Evolutionary conservation across 306 rosid species (phyloP), one percentile per base, ranked within the genome.

Genomic region (Calophaca sinica): DNA sequence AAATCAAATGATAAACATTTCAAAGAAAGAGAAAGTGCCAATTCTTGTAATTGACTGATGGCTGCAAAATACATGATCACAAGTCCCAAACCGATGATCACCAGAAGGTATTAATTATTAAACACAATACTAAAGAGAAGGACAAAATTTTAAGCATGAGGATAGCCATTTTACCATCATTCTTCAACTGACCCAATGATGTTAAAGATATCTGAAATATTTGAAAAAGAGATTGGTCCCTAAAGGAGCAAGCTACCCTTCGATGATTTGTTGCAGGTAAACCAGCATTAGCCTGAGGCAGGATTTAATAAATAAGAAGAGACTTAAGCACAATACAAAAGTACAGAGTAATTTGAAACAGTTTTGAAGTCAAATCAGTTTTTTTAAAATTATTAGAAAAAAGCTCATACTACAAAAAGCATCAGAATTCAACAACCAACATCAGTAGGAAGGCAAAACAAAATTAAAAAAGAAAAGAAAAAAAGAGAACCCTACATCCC

Each of bases 1-100:
- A 94, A 94, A 87, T 94, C 99, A 86, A 94, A 94, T 50, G 96
- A 92, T 77, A 94, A 75, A 77, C 99, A 94, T 84, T 92, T 94
- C 64, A 94, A 92, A 8, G 97, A 84, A 68, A 94, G 97, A 59
- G 99, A 86, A 62, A 94, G 99, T 4, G 99, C 99, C 88, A 94
- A 78, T 84, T 92, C 97, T 90, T 90, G 99, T 90, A 94, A 81
- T 57, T 89, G 93, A 86, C 86, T 87, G 53, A 77, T 84, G 68
- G 72, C 99, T 94, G 96, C 81, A 84, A 41, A 84, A 45, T 59
- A 73, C 60, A 86, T 8, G 75, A 73, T 73, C 31, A 26, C 74
- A 75, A 59, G 58, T 82, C 66, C 74, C 71, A 87, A 52, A 58
- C 44, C 20, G 74, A 51, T 14, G 38, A 75, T 54, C 50, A 70